Conservation (phyloP, 768 basidiomycete species). For the Podaxis carcinomalis region DNA sequence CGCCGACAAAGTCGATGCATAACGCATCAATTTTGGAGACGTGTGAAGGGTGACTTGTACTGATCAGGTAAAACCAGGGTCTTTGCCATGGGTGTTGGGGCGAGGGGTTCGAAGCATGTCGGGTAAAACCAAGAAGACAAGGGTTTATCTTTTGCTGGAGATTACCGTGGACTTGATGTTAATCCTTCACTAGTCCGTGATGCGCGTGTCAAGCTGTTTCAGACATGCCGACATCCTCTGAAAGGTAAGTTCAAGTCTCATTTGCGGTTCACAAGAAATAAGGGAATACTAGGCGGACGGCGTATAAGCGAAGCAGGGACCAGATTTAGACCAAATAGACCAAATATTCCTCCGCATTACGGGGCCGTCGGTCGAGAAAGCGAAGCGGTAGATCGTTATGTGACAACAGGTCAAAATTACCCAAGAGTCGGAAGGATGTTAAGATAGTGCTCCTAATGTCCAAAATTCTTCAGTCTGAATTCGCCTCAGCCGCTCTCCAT, state of each 20-base stretch:
- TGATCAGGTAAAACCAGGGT: not conserved
- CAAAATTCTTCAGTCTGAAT: not conserved
- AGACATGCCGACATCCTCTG: not conserved
- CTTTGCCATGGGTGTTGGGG: not conserved
- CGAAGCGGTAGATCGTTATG: not conserved
- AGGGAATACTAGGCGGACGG: not conserved
- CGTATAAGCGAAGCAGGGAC: not conserved
- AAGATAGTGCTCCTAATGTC: not conserved
- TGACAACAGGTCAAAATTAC: not conserved
- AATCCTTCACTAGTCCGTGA: not conserved
- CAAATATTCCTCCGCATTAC: not conserved
- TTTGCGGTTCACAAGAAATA: not conserved
- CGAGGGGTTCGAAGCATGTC: not conserved
- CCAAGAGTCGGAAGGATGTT: slow-evolving; percentile 1
- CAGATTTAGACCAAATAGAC: not conserved
- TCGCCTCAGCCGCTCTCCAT: slow-evolving; percentile 19
- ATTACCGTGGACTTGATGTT: not conserved
- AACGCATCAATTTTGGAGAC: not conserved
- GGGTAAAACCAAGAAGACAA: not conserved
- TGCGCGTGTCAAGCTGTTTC: not conserved
- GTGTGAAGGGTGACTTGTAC: not conserved
- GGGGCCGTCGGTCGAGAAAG: not conserved
- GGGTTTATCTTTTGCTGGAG: not conserved
- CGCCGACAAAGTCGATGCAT: not conserved
- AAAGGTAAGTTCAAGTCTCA: not conserved